These are phyloP conservation scores for Fusarium buharicum DNA, from an alignment of 2,329 filamentous ascomycete species.

Conservation along the genomic window DNA sequence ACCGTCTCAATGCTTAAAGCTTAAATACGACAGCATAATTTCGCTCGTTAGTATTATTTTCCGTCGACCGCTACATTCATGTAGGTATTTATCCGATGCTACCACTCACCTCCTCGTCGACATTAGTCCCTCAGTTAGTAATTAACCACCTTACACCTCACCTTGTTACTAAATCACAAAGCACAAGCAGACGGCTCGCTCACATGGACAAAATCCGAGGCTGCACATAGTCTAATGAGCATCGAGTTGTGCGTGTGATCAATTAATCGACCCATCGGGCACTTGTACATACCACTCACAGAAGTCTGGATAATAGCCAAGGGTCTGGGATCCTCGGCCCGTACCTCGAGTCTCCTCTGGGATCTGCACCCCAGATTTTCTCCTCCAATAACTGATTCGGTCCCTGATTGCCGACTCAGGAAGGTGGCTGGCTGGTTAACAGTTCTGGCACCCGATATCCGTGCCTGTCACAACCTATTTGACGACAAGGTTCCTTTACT, in stretches of 20 bases:
- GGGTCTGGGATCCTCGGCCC: slow-evolving; percentile 45
- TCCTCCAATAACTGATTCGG: slow-evolving; percentile 35
- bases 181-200: slow-evolving; percentile 22
- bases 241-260: slow-evolving; percentile 35
- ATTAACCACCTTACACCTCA: slow-evolving; percentile 24
- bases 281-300: slow-evolving; percentile 32
- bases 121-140: slow-evolving; percentile 25
- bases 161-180: slow-evolving; percentile 12
- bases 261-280: slow-evolving; percentile 37
- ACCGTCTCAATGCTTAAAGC: background rate
- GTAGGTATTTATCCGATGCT: slow-evolving; percentile 35
- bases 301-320: slow-evolving; percentile 29
- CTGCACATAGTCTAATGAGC: slow-evolving; percentile 17
- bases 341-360: slow-evolving; percentile 36
- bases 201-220: slow-evolving; percentile 31
- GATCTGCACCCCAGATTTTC: slow-evolving; percentile 42
- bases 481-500: slow-evolving; percentile 1
- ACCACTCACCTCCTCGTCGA: slow-evolving; percentile 29
- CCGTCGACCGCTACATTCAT: slow-evolving; percentile 23
- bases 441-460: slow-evolving; percentile 5
- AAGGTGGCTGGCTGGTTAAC: slow-evolving; percentile 34
- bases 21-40: background rate
- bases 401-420: slow-evolving; percentile 33
- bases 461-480: background rate
- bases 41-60: slow-evolving; percentile 17